A percentile compares a stretch with the other conserved stretches of the same genome.
These are phyloP conservation scores for Acorus gramineus DNA, from an alignment of 106 monocot genomes.

Conservation along the genomic window DNA sequence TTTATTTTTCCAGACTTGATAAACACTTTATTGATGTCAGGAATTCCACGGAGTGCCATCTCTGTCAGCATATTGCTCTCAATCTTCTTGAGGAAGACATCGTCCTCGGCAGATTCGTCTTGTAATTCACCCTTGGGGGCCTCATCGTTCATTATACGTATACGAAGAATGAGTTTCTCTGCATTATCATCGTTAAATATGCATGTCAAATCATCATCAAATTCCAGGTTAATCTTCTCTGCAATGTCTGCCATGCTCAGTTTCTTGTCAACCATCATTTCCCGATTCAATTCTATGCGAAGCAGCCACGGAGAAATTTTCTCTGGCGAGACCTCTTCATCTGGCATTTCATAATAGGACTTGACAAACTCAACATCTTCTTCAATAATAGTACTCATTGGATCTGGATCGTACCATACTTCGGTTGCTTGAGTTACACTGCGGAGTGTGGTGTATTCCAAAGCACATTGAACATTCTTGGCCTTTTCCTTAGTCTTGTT, in stretches of 20 bases:
- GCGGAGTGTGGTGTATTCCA: conserved; percentile 92
- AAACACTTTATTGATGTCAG: conserved; percentile 90
- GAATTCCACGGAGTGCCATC: conserved; percentile 91
- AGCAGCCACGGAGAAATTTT: conserved; percentile 98
- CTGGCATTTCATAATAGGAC: conserved; percentile 99
- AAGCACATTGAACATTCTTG: conserved; percentile 93
- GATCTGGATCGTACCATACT: conserved; percentile 98
- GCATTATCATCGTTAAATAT: conserved; percentile 98
- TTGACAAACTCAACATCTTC: conserved; percentile 97
- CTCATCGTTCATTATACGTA: conserved; percentile 91
- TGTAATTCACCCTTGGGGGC: conserved; percentile 87
- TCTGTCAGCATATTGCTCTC: conserved; percentile 95
- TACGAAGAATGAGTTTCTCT: conserved; percentile 83
- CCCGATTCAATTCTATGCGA: conserved; percentile 64
- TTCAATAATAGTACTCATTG: conserved; percentile 82
- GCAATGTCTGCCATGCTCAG: conserved; percentile 96
- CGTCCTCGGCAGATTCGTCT: conserved; percentile 89
- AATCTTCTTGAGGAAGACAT: conserved; percentile 86
- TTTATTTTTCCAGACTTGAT: conserved; percentile 65
- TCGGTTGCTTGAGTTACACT: conserved; percentile 98
- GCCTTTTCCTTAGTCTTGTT: conserved; percentile 77
- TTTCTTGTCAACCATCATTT: conserved; percentile 97
- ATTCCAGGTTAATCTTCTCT: conserved; percentile 85
- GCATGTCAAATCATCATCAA: conserved; percentile 88
- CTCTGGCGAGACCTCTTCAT: conserved; percentile 89